Conservation (phyloP, 2,329 filamentous ascomycete genomes). For the Mycosphaerella sp. region DNA sequence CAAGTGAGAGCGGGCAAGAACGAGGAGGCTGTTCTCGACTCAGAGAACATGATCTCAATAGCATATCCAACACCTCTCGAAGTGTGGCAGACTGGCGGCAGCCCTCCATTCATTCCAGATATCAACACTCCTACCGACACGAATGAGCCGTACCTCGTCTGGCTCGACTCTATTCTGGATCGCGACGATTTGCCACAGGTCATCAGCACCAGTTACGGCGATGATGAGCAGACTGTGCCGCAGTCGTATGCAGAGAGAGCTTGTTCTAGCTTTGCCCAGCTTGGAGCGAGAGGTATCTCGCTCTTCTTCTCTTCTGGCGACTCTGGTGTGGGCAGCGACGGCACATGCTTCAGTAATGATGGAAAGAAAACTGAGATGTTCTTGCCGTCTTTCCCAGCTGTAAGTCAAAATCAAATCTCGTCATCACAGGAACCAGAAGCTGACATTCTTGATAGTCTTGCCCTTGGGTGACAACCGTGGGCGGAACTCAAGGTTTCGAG, state of each 20-base stretch:
- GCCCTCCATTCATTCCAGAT: conserved; percentile 49
- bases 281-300: conserved; percentile 58
- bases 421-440: neutral
- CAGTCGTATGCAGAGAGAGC: conserved; percentile 54
- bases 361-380: conserved; percentile 40
- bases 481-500: conserved; percentile 38
- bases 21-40: conserved; percentile 57
- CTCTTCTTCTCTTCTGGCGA: conserved; percentile 61
- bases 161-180: conserved; percentile 52
- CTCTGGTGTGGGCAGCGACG: conserved; percentile 47
- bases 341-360: conserved; percentile 42
- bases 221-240: conserved; percentile 59
- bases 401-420: conserved; percentile 30
- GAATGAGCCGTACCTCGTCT: conserved; percentile 64
- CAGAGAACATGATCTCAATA: conserved; percentile 55
- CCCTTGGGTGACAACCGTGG: conserved; percentile 42
- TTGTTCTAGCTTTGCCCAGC: conserved; percentile 55
- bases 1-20: conserved; percentile 26
- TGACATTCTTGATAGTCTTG: conserved; percentile 14
- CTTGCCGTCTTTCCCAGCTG: conserved; percentile 42
- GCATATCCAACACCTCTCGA: conserved; percentile 49
- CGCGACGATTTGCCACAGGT: conserved; percentile 54
- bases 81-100: conserved; percentile 56
- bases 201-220: conserved; percentile 60
- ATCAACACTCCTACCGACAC: conserved; percentile 43